Evolutionary conservation across 176 grass and related monocot species (phyloP).

Genomic region (Raddia distichophylla): DNA sequence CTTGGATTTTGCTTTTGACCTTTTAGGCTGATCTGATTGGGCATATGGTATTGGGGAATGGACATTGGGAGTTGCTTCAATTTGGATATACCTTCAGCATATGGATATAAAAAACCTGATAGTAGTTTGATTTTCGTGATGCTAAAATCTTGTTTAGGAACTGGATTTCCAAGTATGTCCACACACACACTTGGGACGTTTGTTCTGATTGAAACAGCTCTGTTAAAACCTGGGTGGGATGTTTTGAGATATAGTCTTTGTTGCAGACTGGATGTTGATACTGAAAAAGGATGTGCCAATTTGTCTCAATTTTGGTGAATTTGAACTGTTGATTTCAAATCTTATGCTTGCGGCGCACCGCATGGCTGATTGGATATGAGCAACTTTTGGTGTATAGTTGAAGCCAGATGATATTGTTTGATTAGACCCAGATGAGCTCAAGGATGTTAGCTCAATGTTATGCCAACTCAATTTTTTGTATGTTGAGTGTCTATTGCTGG

Average conservation of each 20-base stretch:
- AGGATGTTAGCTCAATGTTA: background rate
- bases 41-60: background rate
- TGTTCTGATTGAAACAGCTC: conserved; percentile 1
- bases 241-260: background rate
- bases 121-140: background rate
- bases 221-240: background rate
- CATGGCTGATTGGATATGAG: background rate
- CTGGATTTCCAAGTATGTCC: background rate
- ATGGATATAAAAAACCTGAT: background rate
- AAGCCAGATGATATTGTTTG: conserved; percentile 1
- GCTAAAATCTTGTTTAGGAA: background rate
- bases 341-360: background rate
- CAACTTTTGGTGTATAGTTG: background rate
- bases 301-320: conserved; percentile 12
- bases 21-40: background rate
- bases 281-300: conserved; percentile 15
- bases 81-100: background rate
- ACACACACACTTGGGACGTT: too few relatives aligned
- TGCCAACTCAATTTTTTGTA: background rate
- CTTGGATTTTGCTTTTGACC: conserved; percentile 5
- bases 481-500: background rate
- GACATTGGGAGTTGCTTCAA: background rate
- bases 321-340: background rate
- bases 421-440: background rate
- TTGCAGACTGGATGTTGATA: background rate